Base-by-base conservation (phyloP, 2,329 filamentous ascomycete genomes). In the Diaporthe australafricana region DNA sequence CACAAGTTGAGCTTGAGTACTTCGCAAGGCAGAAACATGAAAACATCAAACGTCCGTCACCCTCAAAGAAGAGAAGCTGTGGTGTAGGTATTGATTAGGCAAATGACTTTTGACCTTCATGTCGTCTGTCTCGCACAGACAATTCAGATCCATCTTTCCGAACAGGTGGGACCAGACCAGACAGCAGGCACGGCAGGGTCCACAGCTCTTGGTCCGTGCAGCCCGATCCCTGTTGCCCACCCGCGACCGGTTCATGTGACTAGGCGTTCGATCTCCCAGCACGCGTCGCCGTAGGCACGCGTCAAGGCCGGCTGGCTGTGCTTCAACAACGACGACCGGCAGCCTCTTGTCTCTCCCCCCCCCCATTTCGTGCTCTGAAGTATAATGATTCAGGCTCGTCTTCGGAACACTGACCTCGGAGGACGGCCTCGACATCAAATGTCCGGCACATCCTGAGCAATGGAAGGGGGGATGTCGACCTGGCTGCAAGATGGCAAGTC, bases 401-500 rank as follows among this genome's bases (percentile, higher is more conserved):
- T 35, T 12, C 14, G 12, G 11, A 32, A 9, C 17, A 32, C 1
- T 0, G 2, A n/a, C 8, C 5, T 40, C 14, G 6, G 38, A 47
- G 47, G 40, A n/a, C 25, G 25, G 53, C 1, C 5, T 38, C 27
- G 20, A 14, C 17, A 7, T n/a, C 7, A 12, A 52, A 60, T 48
- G 42, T 20, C 17, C 53, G 25, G 55, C 42, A 50, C 9, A 3
- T 40, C 25, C 30, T 65, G 6, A 50, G 16, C 42, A n/a, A 20
- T 3, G 25, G 52, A 52, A 70, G 22, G 53, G 48, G 72, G 50
- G 30, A 85, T 86, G 83, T 77, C 82, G 47, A 81, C 77, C 72
- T 85, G 83, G 82, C 81, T 84, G 55, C 75, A 76, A 48, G 78
- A 76, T 45, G 83, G 84, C 32, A 82, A 84, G 12, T 78, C 81